Evolutionary conservation across 805 yeast genomes (phyloP), one percentile per base, ranked within the genome.

Genomic region (Kazachstania kunashirensis): DNA sequence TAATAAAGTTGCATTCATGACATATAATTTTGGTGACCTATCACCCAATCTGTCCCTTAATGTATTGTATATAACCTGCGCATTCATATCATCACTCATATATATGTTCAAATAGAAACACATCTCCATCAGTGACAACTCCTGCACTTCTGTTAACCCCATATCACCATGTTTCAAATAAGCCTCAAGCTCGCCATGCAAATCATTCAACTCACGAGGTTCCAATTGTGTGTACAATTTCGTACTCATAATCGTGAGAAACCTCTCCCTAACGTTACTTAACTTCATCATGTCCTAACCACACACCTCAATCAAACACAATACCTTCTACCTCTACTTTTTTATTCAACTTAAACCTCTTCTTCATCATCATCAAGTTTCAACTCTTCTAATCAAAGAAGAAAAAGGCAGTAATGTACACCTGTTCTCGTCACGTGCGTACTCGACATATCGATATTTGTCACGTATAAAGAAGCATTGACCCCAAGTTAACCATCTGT

Each of bases 41-140:
- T 75, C 77, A 10, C 70, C 76, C 52, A 86, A 77, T 50, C 73
- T 73, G 51, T 88, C 96, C 24, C 71, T 55, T 12, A 88, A 53
- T 31, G 75, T 63, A 39, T 79, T 82, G 39, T 84, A 67, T 42
- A 75, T 62, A 9, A 71, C 59, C 46, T 79, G 73, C 9, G 96
- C 95, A 43, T 77, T 85, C 2, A 66, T 59, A 51, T 84, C 95
- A 39, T 75, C 70, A 34, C 73, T 66, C n/a, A 80, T 63, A 38
- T 70, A 56, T 25, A 88, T 57, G 5, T 78, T 62, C 13, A 86
- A 64, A 49, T 73, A 75, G 56, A 84, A 84, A 35, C 81, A 77
- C 49, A 84, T 68, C 54, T 84, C 94, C 45, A 77, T 64, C 21
- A 88, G 56, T 6, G 71, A 66, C 53, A 70, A 77, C 35, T 70